Conservation (phyloP, 179 eudicot genomes). For the Amaranthus tricolor region DNA sequence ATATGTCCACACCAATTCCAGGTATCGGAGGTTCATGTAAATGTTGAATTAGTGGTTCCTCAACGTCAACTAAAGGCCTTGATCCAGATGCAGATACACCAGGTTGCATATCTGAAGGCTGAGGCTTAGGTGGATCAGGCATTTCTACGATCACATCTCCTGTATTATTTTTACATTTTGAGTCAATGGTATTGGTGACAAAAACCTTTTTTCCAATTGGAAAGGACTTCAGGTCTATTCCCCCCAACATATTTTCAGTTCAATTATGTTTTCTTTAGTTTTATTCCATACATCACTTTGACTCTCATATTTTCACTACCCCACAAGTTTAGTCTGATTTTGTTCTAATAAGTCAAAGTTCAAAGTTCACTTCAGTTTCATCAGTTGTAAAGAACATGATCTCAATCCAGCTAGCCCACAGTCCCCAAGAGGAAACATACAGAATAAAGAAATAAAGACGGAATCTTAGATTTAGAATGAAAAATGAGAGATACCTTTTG, state of each 20-base stretch:
- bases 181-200: neutral
- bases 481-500: conserved; percentile 4
- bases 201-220: neutral
- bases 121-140: neutral
- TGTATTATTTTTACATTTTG: conserved; percentile 17
- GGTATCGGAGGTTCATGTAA: conserved; percentile 11
- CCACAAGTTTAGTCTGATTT: too few species aligned
- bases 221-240: neutral
- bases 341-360: too few species aligned
- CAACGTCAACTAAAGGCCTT: neutral
- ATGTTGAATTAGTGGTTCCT: conserved; percentile 2
- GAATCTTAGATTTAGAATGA: too few species aligned
- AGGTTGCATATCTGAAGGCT: too few species aligned
- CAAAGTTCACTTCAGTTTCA: too few species aligned
- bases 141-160: conserved; percentile 19
- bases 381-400: too few species aligned
- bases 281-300: neutral
- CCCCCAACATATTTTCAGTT: too few species aligned
- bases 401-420: too few species aligned
- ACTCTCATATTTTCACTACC: neutral
- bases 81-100: neutral
- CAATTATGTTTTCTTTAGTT: too few species aligned
- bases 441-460: too few species aligned
- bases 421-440: too few species aligned
- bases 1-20: conserved; percentile 44